A percentile compares a stretch with the other conserved stretches of the same genome.
Conservation (phyloP, 768 basidiomycete genomes). For the Clitopilus hobsonii region DNA sequence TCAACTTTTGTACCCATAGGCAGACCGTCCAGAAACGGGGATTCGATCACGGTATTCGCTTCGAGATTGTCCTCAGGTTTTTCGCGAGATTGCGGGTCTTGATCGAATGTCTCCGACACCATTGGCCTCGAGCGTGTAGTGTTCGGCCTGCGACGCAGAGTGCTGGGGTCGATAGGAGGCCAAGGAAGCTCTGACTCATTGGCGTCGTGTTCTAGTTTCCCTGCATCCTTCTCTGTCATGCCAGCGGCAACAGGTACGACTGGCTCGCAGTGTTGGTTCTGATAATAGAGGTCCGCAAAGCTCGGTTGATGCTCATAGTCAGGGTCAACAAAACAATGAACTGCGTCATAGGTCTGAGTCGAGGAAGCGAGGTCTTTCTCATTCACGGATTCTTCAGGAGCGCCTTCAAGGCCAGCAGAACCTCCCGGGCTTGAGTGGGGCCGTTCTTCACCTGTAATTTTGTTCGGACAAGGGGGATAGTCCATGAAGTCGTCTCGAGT, state of each 20-base stretch:
- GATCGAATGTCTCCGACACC: too few species aligned
- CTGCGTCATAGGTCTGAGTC: slow-evolving; percentile 23
- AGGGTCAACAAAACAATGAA: slow-evolving; percentile 9
- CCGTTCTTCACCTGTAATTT: too few species aligned
- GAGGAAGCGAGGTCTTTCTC: slow-evolving; percentile 15
- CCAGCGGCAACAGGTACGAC: too few species aligned
- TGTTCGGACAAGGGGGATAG: background rate
- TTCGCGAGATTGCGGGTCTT: background rate
- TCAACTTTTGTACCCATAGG: too few species aligned
- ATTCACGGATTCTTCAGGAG: slow-evolving; percentile 21
- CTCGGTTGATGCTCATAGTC: slow-evolving; percentile 22
- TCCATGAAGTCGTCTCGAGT: background rate
- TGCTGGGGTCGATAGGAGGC: background rate
- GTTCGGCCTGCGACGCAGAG: background rate
- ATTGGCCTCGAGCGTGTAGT: background rate
- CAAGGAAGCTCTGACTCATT: background rate
- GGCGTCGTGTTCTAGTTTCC: too few species aligned
- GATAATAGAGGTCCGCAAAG: slow-evolving; percentile 36
- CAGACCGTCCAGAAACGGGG: too few species aligned
- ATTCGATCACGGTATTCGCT: too few species aligned
- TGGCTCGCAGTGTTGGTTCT: too few species aligned
- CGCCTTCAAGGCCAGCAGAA: too few species aligned
- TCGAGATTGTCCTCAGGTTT: background rate
- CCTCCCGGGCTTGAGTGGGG: too few species aligned
- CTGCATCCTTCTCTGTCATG: background rate